These are phyloP conservation scores for Diplodia intermedia DNA, from an alignment of 2,329 filamentous ascomycete genomes.

Conservation along the genomic window DNA sequence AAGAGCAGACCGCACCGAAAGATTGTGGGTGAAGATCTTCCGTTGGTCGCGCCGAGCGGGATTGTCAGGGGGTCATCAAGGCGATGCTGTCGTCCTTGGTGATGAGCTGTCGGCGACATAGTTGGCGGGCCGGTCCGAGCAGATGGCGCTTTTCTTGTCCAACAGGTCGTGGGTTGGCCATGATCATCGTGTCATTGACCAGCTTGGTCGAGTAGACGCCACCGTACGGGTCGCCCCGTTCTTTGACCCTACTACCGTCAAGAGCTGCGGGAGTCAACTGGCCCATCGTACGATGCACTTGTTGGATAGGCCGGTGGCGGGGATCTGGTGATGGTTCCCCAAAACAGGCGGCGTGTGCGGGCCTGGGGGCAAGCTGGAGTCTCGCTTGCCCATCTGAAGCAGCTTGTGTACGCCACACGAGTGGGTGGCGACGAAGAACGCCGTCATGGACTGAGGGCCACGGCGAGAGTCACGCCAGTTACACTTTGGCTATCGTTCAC, in stretches of 20 bases:
- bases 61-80: constrained; percentile 35
- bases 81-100: constrained; percentile 54
- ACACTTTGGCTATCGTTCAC: too few relatives aligned
- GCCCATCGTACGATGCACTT: constrained; percentile 34
- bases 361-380: constrained; percentile 3
- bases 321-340: constrained; percentile 30
- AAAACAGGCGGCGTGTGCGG: constrained; percentile 11
- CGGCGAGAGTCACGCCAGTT: background rate
- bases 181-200: constrained; percentile 50
- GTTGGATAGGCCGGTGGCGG: constrained; percentile 9
- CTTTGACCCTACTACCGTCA: constrained; percentile 43
- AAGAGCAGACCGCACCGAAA: constrained; percentile 29
- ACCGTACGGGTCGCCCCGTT: constrained; percentile 55
- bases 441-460: background rate
- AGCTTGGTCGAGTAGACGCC: constrained; percentile 54
- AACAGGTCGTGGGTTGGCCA: constrained; percentile 54
- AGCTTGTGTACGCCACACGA: constrained; percentile 4
- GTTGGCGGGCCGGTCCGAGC: constrained; percentile 52
- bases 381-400: constrained; percentile 4
- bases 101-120: constrained; percentile 54
- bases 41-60: constrained; percentile 37
- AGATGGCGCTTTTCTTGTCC: constrained; percentile 55
- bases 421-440: background rate
- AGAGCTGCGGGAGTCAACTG: background rate
- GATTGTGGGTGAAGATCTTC: constrained; percentile 37